Percentiles rank a stretch among this genome's conserved stretches.
phyloP scores from a whole-genome alignment of 2,329 filamentous ascomycete genomes.

The Neofusicoccum cordaticola region DNA sequence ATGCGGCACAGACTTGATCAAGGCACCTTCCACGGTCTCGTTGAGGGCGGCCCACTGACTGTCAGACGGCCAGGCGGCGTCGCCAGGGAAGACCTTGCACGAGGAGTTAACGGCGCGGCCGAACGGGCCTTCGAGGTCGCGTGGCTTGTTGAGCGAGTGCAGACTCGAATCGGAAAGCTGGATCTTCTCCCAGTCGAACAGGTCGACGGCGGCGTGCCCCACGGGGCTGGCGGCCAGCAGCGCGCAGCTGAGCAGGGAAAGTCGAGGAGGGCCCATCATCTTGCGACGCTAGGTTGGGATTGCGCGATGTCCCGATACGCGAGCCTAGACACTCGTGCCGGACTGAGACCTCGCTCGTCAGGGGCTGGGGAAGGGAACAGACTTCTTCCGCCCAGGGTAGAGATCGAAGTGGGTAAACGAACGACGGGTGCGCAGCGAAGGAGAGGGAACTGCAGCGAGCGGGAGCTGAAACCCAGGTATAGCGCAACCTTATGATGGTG shows the following conservation, averaged over 20 bases:
- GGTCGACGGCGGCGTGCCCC: neutral
- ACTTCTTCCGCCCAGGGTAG: neutral
- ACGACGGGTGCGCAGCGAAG: neutral
- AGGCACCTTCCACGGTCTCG: constrained; percentile 41
- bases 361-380: neutral
- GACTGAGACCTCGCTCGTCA: neutral
- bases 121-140: neutral
- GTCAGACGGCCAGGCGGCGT: constrained; percentile 48
- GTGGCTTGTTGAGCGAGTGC: neutral
- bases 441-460: neutral
- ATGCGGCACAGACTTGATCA: constrained; percentile 46
- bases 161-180: neutral
- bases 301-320: constrained; percentile 7
- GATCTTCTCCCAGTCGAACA: constrained; percentile 12
- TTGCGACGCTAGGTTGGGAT: neutral
- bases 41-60: constrained; percentile 49
- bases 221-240: constrained; percentile 7
- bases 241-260: neutral
- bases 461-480: neutral
- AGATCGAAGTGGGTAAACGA: neutral
- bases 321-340: neutral
- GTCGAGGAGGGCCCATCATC: neutral
- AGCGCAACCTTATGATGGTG: neutral
- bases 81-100: constrained; percentile 51
- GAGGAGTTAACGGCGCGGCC: neutral